A percentile compares a stretch with the other conserved stretches of the same genome.
These are phyloP conservation scores for Entophlyctis luteolus DNA, from an alignment of 192 early-diverging fungal species.

Conservation along the genomic window DNA sequence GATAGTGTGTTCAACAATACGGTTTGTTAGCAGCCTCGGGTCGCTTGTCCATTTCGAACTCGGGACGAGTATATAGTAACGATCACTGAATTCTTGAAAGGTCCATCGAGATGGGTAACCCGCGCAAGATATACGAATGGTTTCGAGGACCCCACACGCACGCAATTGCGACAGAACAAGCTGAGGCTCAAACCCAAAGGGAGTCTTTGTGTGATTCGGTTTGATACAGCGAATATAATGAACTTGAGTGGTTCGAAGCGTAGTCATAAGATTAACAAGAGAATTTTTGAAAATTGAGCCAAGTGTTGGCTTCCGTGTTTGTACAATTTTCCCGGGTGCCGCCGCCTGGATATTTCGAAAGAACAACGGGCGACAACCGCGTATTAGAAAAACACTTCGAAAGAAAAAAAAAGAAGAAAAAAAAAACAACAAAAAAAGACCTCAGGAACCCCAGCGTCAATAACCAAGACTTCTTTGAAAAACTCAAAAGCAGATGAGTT, in stretches of 20 bases:
- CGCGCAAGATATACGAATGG: constrained; percentile 95
- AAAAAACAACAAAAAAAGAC: constrained; percentile 11
- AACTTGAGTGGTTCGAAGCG: constrained; percentile 85
- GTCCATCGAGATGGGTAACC: constrained; percentile 91
- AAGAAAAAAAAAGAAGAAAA: not conserved
- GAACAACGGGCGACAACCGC: too few species aligned
- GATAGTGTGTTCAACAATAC: constrained; percentile 62
- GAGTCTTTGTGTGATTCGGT: constrained; percentile 89
- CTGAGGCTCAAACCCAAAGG: constrained; percentile 89
- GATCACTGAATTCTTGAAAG: constrained; percentile 89
- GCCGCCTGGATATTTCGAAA: too few species aligned
- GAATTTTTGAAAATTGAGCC: constrained; percentile 97
- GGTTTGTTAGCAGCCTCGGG: constrained; percentile 39
- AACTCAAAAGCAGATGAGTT: constrained; percentile 75
- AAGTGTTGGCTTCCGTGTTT: constrained; percentile 80
- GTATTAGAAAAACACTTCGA: constrained; percentile 1
- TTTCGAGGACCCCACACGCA: constrained; percentile 98
- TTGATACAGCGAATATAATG: constrained; percentile 99
- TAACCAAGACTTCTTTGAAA: constrained; percentile 73
- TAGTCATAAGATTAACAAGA: constrained; percentile 90
- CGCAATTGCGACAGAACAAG: constrained; percentile 92
- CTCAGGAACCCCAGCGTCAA: constrained; percentile 42
- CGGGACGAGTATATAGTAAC: constrained; percentile 58
- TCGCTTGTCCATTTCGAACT: constrained; percentile 57
- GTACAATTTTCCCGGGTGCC: constrained; percentile 33